phyloP scores from a whole-genome alignment of 2,329 filamentous ascomycete genomes.

The Pseudogymnoascus sp. region DNA sequence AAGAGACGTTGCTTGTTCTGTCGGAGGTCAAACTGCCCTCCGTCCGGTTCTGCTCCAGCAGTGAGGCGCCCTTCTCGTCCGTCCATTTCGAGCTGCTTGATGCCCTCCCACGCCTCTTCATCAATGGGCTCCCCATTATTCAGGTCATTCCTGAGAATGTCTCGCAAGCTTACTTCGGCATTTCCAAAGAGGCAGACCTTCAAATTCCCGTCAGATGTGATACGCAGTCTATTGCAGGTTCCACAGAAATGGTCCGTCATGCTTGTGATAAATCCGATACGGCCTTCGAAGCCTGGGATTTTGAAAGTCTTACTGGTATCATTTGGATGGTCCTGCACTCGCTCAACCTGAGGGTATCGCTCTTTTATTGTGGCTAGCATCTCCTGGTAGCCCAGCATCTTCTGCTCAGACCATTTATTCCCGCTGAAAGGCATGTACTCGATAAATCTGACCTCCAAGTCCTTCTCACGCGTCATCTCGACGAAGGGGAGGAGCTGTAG shows the following conservation, averaged over 20 bases:
- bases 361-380: constrained; percentile 77
- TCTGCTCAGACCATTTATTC: constrained; percentile 87
- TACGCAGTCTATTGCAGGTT: constrained; percentile 84
- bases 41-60: constrained; percentile 26
- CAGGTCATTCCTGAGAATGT: constrained; percentile 64
- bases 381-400: constrained; percentile 86
- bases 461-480: constrained; percentile 74
- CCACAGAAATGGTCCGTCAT: constrained; percentile 99
- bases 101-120: constrained; percentile 61
- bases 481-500: constrained; percentile 83
- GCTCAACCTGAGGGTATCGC: constrained; percentile 62
- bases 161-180: constrained; percentile 81
- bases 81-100: constrained; percentile 64
- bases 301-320: constrained; percentile 95
- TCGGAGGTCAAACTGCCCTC: constrained; percentile 47
- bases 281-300: constrained; percentile 80
- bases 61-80: constrained; percentile 37
- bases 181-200: constrained; percentile 97
- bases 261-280: constrained; percentile 92
- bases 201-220: constrained; percentile 90
- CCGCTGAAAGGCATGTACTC: constrained; percentile 99
- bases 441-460: constrained; percentile 92
- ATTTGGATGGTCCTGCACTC: constrained; percentile 70
- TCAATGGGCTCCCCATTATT: constrained; percentile 77
- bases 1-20: constrained; percentile 65